phyloP scores from a whole-genome alignment of 2,329 filamentous ascomycete genomes.

The Hyphodiscus sp. region DNA sequence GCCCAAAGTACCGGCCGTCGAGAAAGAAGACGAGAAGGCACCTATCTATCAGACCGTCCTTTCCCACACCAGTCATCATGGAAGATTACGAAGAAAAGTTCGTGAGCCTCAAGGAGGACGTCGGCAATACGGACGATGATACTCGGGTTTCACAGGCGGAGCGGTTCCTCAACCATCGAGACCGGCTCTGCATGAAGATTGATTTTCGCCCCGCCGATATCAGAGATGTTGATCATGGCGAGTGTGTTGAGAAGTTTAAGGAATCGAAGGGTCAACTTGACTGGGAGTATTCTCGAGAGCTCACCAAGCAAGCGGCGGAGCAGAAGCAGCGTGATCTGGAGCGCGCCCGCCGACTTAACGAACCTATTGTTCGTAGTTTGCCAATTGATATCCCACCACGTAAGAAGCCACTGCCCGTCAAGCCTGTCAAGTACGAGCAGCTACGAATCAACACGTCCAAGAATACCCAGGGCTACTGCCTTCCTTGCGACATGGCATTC shows the following conservation, averaged over 20 bases:
- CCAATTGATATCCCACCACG: not conserved
- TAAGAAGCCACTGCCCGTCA: not conserved
- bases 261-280: not conserved
- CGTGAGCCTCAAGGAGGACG: not conserved
- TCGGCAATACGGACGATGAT: not conserved
- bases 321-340: not conserved
- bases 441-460: not conserved
- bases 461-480: not conserved
- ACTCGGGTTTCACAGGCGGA: not conserved
- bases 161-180: conserved; percentile 1
- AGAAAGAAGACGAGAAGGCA: conserved; percentile 10
- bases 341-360: not conserved
- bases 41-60: conserved; percentile 13
- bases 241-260: too few relatives aligned
- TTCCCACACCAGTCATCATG: not conserved
- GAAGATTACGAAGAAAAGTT: not conserved
- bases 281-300: not conserved
- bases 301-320: not conserved
- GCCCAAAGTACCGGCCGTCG: not conserved
- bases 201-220: not conserved
- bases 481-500: not conserved
- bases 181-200: not conserved
- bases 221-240: too few relatives aligned
- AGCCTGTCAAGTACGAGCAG: not conserved
- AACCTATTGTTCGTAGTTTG: not conserved